Percentiles rank a stretch among this genome's conserved stretches.
Evolutionary conservation across 1,139 yeast species (phyloP).

Genomic region (Candida sanyaensis): DNA sequence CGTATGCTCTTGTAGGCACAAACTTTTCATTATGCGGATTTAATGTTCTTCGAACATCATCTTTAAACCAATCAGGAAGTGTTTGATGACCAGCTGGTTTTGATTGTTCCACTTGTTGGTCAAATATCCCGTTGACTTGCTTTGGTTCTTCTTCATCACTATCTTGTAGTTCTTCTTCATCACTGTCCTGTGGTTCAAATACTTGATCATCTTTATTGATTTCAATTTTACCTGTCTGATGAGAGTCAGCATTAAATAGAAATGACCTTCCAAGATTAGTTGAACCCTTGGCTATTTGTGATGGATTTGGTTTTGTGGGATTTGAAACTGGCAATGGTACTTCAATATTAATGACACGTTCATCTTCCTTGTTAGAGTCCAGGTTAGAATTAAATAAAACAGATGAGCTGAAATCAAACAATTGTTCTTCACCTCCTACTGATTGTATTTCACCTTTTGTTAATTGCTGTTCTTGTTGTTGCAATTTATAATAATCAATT

Average conservation of each 20-base stretch:
- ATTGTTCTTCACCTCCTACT: conserved; percentile 2
- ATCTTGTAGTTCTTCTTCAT: conserved; percentile 12
- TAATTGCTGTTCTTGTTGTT: conserved; percentile 19
- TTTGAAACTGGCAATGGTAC: no score
- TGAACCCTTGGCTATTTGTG: neutral
- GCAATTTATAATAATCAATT: conserved; percentile 27
- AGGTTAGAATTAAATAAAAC: conserved; percentile 13
- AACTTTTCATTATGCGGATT: conserved; percentile 17
- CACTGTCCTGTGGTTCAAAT: conserved; percentile 13
- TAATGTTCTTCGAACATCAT: conserved; percentile 17
- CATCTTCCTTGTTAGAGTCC: neutral
- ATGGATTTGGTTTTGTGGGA: neutral
- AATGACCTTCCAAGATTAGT: conserved; percentile 11
- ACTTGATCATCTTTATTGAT: conserved; percentile 1
- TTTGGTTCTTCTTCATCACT: conserved; percentile 3
- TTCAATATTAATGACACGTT: neutral
- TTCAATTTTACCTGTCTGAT: conserved; percentile 9
- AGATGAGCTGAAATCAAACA: conserved; percentile 15
- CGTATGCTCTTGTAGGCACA: conserved; percentile 8
- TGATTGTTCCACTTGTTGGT: neutral
- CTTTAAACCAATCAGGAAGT: conserved; percentile 37
- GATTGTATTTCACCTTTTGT: neutral
- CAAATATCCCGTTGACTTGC: neutral
- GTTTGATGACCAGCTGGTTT: conserved; percentile 8
- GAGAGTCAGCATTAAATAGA: conserved; percentile 10